Percentiles rank a stretch among this genome's conserved stretches.
Conservation (phyloP, 306 rosid species). For the Senna siamea region DNA sequence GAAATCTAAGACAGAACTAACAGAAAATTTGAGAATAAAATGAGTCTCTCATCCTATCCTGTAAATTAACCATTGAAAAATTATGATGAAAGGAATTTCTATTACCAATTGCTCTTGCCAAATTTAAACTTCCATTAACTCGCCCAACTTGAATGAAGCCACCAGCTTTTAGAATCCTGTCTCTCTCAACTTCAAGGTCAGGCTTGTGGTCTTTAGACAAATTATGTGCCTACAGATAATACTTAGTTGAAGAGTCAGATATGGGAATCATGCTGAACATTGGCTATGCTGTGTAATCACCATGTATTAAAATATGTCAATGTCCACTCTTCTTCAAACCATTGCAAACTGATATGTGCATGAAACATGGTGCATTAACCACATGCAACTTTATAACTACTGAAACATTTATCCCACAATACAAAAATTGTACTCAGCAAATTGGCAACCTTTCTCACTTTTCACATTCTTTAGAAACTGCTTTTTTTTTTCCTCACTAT, state of each 20-base stretch:
- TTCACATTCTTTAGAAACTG: not conserved
- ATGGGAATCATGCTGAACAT: constrained; percentile 23
- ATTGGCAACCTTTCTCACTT: constrained; percentile 26
- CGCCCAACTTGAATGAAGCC: constrained; percentile 95
- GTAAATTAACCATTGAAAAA: constrained; percentile 14
- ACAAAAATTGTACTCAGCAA: not conserved
- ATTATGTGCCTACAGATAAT: constrained; percentile 75
- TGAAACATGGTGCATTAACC: not conserved
- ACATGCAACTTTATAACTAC: constrained; percentile 12
- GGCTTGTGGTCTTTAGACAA: constrained; percentile 98
- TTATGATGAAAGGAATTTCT: not conserved
- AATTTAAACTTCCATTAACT: constrained; percentile 92
- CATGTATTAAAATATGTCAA: not conserved
- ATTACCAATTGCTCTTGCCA: constrained; percentile 94
- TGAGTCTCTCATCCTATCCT: constrained; percentile 3
- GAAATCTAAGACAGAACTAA: constrained; percentile 18
- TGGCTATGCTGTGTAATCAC: constrained; percentile 20
- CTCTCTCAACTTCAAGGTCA: constrained; percentile 85
- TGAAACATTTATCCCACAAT: constrained; percentile 26
- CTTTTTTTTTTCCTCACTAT: not conserved
- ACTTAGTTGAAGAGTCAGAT: constrained; percentile 25
- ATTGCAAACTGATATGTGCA: not conserved
- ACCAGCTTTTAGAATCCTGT: constrained; percentile 92
- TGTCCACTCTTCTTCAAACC: constrained; percentile 11
- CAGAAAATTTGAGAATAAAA: constrained; percentile 1